These are phyloP conservation scores for Erodium chrysanthum DNA, from an alignment of 441 rosid genomes.

Conservation along the genomic window DNA sequence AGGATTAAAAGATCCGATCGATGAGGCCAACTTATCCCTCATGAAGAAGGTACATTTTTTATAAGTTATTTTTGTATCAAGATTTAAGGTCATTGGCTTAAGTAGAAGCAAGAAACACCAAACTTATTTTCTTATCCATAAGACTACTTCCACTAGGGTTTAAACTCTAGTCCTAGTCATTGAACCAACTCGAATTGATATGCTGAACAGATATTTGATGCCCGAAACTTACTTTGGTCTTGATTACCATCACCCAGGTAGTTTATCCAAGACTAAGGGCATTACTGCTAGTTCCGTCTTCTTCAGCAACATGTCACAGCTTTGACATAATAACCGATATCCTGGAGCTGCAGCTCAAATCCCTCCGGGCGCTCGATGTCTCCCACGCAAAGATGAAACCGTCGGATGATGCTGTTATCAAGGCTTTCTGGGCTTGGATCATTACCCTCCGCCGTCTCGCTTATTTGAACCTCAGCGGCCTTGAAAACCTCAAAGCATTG, in stretches of 20 bases:
- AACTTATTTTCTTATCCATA: too few relatives aligned
- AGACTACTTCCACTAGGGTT: too few relatives aligned
- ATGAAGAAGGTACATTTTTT: background rate
- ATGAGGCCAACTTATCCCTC: background rate
- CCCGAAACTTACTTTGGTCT: too few relatives aligned
- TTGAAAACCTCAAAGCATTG: background rate
- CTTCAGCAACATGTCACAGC: background rate
- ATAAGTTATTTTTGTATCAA: too few relatives aligned
- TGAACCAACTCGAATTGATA: too few relatives aligned
- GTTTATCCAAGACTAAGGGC: background rate
- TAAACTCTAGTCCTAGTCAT: too few relatives aligned
- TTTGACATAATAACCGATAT: background rate
- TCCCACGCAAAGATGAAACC: background rate
- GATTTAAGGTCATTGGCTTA: too few relatives aligned
- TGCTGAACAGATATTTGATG: too few relatives aligned
- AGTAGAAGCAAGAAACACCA: too few relatives aligned
- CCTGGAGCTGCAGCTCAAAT: background rate
- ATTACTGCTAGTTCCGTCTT: background rate
- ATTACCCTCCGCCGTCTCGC: background rate
- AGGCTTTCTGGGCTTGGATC: slow-evolving; percentile 1
- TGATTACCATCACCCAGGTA: too few relatives aligned
- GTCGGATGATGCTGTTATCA: background rate
- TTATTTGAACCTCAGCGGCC: background rate
- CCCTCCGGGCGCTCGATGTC: background rate
- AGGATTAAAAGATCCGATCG: background rate